phyloP scores from a whole-genome alignment of 768 basidiomycete genomes.

The Artomyces pyxidatus region DNA sequence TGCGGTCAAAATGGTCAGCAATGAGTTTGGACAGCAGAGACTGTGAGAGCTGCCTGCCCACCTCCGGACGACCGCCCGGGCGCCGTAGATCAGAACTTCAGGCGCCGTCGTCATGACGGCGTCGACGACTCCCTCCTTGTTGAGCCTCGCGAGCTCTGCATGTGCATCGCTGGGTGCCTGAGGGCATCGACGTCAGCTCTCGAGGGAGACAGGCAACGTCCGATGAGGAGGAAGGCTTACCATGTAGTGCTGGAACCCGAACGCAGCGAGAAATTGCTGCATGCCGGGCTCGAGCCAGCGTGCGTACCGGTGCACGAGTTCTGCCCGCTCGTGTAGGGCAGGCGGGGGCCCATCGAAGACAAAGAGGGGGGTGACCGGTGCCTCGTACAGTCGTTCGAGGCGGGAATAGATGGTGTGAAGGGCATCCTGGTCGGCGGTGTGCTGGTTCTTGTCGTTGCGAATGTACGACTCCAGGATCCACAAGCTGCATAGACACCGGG shows the following conservation, averaged over 20 bases:
- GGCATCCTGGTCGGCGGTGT: neutral
- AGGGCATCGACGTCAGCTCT: neutral
- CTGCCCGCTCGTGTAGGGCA: neutral
- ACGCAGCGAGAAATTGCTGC: neutral
- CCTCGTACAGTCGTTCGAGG: neutral
- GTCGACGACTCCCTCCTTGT: slow-evolving; percentile 29
- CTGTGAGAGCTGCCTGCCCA: neutral
- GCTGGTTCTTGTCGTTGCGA: neutral
- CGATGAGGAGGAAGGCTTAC: neutral
- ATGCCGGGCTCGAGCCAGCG: neutral
- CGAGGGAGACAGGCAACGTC: neutral
- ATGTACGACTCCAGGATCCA: neutral
- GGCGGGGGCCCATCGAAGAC: neutral
- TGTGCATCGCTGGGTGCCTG: slow-evolving; percentile 40
- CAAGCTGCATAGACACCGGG: neutral
- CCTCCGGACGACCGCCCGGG: slow-evolving; percentile 28
- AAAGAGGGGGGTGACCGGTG: neutral
- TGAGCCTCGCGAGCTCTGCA: slow-evolving; percentile 34
- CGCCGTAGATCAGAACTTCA: slow-evolving; percentile 34
- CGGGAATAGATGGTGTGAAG: neutral
- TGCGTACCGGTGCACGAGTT: neutral
- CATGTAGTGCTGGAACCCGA: neutral
- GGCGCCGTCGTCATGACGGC: slow-evolving; percentile 36
- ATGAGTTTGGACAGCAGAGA: neutral
- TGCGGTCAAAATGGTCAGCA: neutral